A percentile compares a stretch with the other conserved stretches of the same genome.
Conservation (phyloP, 73 alveolate genomes). For the Blepharisma japonicum region DNA sequence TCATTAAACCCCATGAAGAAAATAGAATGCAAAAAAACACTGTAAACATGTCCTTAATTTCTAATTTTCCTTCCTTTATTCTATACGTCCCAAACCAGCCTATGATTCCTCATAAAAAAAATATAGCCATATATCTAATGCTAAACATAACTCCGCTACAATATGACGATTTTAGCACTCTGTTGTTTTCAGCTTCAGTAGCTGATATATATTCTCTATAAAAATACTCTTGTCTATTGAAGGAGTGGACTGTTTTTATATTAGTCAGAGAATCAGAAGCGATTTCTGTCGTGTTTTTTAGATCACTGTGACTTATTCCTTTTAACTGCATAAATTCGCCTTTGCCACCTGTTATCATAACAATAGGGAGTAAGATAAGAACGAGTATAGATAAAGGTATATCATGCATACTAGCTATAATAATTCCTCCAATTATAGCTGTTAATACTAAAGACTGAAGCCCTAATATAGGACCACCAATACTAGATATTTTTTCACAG, state of each 20-base stretch:
- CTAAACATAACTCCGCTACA: too few species aligned
- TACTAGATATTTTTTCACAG: slow-evolving; percentile 21
- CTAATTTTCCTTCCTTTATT: too few species aligned
- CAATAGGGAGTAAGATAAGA: neutral
- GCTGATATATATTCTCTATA: too few species aligned
- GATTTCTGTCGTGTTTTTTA: slow-evolving; percentile 37
- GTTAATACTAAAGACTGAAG: neutral
- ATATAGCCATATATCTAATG: too few species aligned
- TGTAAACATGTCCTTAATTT: too few species aligned
- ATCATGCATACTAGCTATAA: neutral
- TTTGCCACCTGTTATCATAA: slow-evolving; percentile 30
- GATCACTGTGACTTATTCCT: neutral
- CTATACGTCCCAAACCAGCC: too few species aligned
- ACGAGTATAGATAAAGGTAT: slow-evolving; percentile 2
- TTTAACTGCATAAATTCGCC: slow-evolving; percentile 18
- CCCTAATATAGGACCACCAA: slow-evolving; percentile 20
- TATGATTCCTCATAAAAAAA: too few species aligned
- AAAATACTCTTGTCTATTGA: slow-evolving; percentile 35
- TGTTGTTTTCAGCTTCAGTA: too few species aligned
- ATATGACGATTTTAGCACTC: too few species aligned
- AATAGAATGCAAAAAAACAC: too few species aligned
- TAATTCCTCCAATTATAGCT: neutral
- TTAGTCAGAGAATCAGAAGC: slow-evolving; percentile 62
- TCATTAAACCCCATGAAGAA: too few species aligned
- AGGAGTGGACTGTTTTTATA: slow-evolving; percentile 51